phyloP scores from a whole-genome alignment of 805 yeast genomes.

The Zygoascus flipseniorum region DNA sequence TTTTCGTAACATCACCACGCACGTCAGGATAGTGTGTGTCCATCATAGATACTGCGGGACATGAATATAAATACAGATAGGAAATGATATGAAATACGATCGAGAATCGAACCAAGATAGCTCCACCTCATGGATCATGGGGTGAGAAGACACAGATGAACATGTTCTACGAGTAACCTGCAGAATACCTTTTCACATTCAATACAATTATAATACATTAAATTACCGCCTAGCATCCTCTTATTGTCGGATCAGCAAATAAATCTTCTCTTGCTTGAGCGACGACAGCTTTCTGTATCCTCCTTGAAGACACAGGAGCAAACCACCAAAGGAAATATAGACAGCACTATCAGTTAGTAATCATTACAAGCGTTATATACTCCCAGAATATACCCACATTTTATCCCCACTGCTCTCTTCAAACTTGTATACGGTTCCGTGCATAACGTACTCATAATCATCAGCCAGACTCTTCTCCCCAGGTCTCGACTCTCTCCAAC shows the following conservation, averaged over 20 bases:
- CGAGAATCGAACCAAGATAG: too few species aligned
- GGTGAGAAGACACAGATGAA: too few species aligned
- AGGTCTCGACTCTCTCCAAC: constrained; percentile 78
- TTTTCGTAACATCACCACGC: constrained; percentile 39
- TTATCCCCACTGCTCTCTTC: constrained; percentile 68
- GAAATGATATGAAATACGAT: too few species aligned
- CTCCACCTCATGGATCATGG: too few species aligned
- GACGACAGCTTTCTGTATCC: constrained; percentile 80
- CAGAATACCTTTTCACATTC: too few species aligned
- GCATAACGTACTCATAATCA: constrained; percentile 97
- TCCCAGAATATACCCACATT: constrained; percentile 25
- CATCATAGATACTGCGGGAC: not conserved
- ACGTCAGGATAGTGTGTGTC: not conserved
- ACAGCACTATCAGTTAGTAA: constrained; percentile 51
- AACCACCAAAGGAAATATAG: constrained; percentile 92
- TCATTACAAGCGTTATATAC: not conserved
- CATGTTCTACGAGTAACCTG: too few species aligned
- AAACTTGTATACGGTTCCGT: constrained; percentile 94
- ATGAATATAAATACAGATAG: too few species aligned
- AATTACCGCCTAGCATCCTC: not conserved
- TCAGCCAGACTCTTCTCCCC: constrained; percentile 85
- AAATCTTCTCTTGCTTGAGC: constrained; percentile 90
- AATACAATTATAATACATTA: too few species aligned
- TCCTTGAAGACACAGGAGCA: constrained; percentile 89
- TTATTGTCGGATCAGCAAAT: constrained; percentile 74